Percentiles rank a stretch among this genome's conserved stretches.
Conservation (phyloP, 1,139 yeast genomes). For the Blastobotrys elegans region DNA sequence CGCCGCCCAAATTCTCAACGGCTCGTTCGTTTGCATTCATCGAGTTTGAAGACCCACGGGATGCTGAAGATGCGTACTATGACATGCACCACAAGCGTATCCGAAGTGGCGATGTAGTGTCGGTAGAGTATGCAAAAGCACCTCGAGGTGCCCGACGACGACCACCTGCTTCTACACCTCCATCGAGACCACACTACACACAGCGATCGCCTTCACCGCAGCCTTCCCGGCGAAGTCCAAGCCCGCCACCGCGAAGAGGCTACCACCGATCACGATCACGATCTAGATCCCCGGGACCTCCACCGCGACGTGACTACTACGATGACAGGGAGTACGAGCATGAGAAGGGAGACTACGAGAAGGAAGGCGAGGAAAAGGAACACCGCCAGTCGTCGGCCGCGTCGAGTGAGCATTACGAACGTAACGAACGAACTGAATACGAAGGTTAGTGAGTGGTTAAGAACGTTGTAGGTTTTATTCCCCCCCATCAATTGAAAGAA, state of each 20-base stretch:
- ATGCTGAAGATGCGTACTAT: conserved; percentile 58
- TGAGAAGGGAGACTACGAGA: background rate
- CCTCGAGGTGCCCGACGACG: conserved; percentile 7
- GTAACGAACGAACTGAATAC: too few species aligned
- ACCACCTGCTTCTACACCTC: conserved; percentile 6
- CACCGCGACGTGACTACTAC: background rate
- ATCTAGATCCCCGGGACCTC: background rate
- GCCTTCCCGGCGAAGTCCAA: conserved; percentile 3
- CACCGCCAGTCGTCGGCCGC: background rate
- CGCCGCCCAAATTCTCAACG: conserved; percentile 62
- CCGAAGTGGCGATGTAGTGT: conserved; percentile 27
- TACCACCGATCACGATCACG: conserved; percentile 3
- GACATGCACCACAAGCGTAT: conserved; percentile 38
- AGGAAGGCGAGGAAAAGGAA: background rate
- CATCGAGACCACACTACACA: background rate
- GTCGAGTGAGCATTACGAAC: too few species aligned
- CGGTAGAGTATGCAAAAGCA: conserved; percentile 22
- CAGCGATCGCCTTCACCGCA: conserved; percentile 3
- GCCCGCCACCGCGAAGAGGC: background rate
- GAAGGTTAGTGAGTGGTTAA: too few species aligned
- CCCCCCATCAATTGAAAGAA: too few species aligned
- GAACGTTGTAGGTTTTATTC: too few species aligned
- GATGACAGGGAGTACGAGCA: background rate
- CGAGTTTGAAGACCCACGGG: conserved; percentile 54
- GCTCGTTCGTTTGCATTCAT: conserved; percentile 59